These are phyloP conservation scores for Porphyrellus sp. DNA, from an alignment of 1,284 basidiomycete genomes.

Conservation along the genomic window DNA sequence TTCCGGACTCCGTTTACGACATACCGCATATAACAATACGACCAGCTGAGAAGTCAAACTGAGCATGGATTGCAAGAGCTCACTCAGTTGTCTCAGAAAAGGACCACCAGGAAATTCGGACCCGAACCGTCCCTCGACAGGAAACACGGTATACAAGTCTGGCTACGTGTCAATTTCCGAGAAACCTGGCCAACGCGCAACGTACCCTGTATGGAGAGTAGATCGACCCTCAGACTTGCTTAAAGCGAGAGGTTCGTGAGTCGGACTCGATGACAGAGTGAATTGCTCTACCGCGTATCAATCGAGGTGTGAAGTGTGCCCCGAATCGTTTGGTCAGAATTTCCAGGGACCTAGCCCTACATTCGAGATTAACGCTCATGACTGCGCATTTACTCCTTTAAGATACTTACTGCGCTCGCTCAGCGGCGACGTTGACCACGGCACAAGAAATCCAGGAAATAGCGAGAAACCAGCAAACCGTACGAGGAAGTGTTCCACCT, in stretches of 20 bases:
- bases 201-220: slow-evolving; percentile 23
- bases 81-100: slow-evolving; percentile 23
- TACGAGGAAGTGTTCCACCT: neutral
- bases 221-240: slow-evolving; percentile 29
- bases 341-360: slow-evolving; percentile 26
- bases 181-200: neutral
- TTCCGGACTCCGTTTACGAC: slow-evolving; percentile 24
- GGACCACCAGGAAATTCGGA: slow-evolving; percentile 37
- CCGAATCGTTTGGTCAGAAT: slow-evolving; percentile 30
- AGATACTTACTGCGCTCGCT: slow-evolving; percentile 18
- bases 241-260: neutral
- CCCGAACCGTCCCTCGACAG: slow-evolving; percentile 26
- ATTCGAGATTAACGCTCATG: slow-evolving; percentile 24
- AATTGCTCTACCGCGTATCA: slow-evolving; percentile 35
- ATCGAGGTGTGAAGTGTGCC: slow-evolving; percentile 37
- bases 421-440: slow-evolving; percentile 12
- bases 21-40: slow-evolving; percentile 31
- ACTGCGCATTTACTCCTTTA: neutral
- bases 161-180: neutral
- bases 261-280: neutral
- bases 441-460: slow-evolving; percentile 20
- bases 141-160: slow-evolving; percentile 23
- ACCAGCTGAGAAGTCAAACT: slow-evolving; percentile 31
- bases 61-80: slow-evolving; percentile 27
- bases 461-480: slow-evolving; percentile 10